A percentile compares a stretch with the other conserved stretches of the same genome.
These are phyloP conservation scores for Phaeomoniella chlamydospora DNA, from an alignment of 2,329 filamentous ascomycete genomes.

Conservation along the genomic window DNA sequence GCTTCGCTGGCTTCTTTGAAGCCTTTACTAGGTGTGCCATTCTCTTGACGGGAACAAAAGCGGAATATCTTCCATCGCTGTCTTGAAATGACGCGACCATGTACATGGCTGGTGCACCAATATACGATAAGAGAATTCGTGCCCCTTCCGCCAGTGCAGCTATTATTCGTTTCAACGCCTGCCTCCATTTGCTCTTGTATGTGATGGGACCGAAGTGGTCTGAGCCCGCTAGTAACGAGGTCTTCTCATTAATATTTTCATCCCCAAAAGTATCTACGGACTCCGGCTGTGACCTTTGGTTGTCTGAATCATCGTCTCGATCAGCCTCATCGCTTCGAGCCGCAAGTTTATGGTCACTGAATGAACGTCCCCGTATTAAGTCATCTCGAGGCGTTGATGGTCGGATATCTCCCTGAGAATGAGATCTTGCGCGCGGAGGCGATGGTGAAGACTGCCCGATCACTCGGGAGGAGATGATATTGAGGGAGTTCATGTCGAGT, in stretches of 20 bases:
- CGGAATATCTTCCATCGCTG: conserved; percentile 62
- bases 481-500: conserved; percentile 97
- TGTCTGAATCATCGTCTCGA: conserved; percentile 12
- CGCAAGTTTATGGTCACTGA: conserved; percentile 23
- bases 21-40: conserved; percentile 1
- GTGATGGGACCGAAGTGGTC: conserved; percentile 20
- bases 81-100: conserved; percentile 73
- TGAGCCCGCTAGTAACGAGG: conserved; percentile 44
- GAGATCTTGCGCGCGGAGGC: conserved; percentile 37
- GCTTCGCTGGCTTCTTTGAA: neutral
- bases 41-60: conserved; percentile 55
- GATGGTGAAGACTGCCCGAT: conserved; percentile 43
- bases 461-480: conserved; percentile 78
- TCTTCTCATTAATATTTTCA: conserved; percentile 46
- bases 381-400: conserved; percentile 17
- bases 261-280: conserved; percentile 24
- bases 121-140: conserved; percentile 61
- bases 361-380: conserved; percentile 23
- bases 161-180: conserved; percentile 55
- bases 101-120: conserved; percentile 70
- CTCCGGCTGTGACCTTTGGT: conserved; percentile 11
- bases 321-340: conserved; percentile 16
- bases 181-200: conserved; percentile 25
- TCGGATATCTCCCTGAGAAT: conserved; percentile 33
- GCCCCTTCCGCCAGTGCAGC: conserved; percentile 61